Evolutionary conservation across 805 yeast species (phyloP).

Genomic region (Hanseniaspora taiwanica): DNA sequence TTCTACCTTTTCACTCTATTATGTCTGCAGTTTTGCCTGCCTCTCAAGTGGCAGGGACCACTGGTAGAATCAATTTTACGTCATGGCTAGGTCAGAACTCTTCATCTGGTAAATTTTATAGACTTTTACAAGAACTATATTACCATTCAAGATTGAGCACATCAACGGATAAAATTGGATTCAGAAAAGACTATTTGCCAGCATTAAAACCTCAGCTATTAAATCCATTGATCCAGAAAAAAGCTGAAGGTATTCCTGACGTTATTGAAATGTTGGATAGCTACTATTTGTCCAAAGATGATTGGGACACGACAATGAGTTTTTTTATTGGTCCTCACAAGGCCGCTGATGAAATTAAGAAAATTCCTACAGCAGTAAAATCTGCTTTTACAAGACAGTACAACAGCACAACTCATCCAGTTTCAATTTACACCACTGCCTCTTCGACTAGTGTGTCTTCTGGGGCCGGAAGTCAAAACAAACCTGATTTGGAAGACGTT

Average conservation of each 20-base stretch:
- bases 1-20: conserved; percentile 82
- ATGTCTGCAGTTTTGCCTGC: conserved; percentile 77
- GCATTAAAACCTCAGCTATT: conserved; percentile 42
- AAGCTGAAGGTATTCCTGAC: conserved; percentile 49
- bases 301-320: conserved; percentile 82
- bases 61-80: conserved; percentile 65
- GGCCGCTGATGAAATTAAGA: conserved; percentile 37
- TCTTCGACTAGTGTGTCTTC: conserved; percentile 30
- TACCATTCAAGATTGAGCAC: conserved; percentile 76
- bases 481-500: conserved; percentile 26
- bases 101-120: conserved; percentile 59
- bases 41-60: conserved; percentile 56
- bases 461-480: conserved; percentile 10
- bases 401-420: conserved; percentile 67
- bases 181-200: conserved; percentile 68
- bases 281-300: conserved; percentile 78
- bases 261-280: conserved; percentile 68
- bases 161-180: conserved; percentile 58
- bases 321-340: conserved; percentile 56
- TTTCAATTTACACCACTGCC: conserved; percentile 68
- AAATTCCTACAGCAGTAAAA: conserved; percentile 65
- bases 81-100: conserved; percentile 87
- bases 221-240: conserved; percentile 41
- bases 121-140: conserved; percentile 76
- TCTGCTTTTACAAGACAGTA: conserved; percentile 79